Evolutionary conservation across 768 basidiomycete species (phyloP), one percentile per base, ranked within the genome.

Genomic region (Glaciozyma antarctica): DNA sequence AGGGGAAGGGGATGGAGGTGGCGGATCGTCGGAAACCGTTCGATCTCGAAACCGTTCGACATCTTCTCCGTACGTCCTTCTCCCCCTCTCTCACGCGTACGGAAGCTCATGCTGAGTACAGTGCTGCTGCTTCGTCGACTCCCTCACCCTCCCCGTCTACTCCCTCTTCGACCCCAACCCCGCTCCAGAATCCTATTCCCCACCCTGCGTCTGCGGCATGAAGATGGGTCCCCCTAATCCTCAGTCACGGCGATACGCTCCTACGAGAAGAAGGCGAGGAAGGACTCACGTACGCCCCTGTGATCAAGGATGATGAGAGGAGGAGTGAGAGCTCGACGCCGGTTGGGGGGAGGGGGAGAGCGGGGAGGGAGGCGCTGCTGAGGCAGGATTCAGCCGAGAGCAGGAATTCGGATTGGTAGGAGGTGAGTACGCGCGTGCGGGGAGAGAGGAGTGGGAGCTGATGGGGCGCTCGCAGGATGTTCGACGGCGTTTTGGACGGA

Each of bases 121-220:
- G 69, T 70, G 69, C 49, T 70, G 65, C 55, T 70, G 69, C 61
- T 70, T 70, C 61, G 55, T 70, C 58, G 69, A 70, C 34, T 64
- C 63, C 0, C 63, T 70, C 44, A 67, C 69, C 5, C 57, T 70
- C 30, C 69, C 69, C 38, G 65, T 63, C 43, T 70, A 70, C 55
- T 59, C 65, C 2, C 24, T 70, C 26, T 26, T 60, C 60, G 69
- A 70, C 49, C 68, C 68, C 16, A 60, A 69, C 30, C 65, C 69
- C 15, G 43, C 38, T 24, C 58, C n/a, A 13, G 47, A 59, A 8
- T 32, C n/a, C 30, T n/a, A 28, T 9, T 32, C 58, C 19, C 58
- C 58, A 0, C 58, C 58, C 6, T 59, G 58, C 47, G 28, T 59
- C 13, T 59, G 58, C 47, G 41, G 41, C 12, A 30, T 54, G 28